Evolutionary conservation across 2,329 filamentous ascomycete genomes (phyloP).

Genomic region (Aspergillus fumigatiaffinis): DNA sequence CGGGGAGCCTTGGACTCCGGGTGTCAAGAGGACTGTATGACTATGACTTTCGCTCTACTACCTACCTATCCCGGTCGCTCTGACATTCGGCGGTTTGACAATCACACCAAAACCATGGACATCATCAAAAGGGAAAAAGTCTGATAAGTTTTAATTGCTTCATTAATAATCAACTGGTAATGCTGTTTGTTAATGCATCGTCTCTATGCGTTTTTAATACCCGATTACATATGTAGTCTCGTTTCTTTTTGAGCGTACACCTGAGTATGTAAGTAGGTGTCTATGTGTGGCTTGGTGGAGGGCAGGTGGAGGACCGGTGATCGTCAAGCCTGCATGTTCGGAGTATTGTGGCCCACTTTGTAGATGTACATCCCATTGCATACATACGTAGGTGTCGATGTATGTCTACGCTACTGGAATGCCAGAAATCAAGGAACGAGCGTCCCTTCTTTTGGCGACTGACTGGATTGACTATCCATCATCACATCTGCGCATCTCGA

Average conservation of each 20-base stretch:
- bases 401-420: neutral
- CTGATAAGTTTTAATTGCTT: neutral
- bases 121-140: neutral
- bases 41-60: neutral
- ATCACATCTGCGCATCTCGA: neutral
- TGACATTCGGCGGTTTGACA: neutral
- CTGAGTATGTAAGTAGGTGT: neutral
- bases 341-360: conserved; percentile 16
- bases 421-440: conserved; percentile 5
- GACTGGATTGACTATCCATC: neutral
- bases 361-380: conserved; percentile 1
- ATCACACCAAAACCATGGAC: neutral
- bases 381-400: conserved; percentile 7
- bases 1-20: neutral
- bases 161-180: neutral
- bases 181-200: neutral
- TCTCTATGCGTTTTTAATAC: neutral
- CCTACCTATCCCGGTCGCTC: neutral
- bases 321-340: conserved; percentile 20
- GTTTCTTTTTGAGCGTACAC: neutral
- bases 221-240: neutral
- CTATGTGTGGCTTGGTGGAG: conserved; percentile 9
- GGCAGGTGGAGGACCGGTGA: conserved; percentile 18
- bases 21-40: neutral
- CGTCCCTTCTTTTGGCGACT: neutral